Conservation (phyloP, 768 basidiomycete species). For the Hydnum rufescens region DNA sequence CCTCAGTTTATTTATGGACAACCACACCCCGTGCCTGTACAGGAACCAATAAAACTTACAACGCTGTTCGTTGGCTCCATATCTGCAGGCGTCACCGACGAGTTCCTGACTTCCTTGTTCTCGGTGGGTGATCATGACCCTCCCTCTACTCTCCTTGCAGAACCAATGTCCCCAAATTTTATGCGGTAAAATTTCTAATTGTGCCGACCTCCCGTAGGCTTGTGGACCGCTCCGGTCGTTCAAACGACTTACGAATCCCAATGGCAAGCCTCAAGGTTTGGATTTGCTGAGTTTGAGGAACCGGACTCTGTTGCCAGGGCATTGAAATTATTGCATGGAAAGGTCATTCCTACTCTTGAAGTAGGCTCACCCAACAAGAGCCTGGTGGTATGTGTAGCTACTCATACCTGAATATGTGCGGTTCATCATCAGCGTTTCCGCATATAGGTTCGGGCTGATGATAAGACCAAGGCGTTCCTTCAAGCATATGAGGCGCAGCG, state of each 20-base stretch:
- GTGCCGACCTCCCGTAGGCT: slow-evolving; percentile 29
- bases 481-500: slow-evolving; percentile 69
- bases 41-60: slow-evolving; percentile 36
- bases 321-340: slow-evolving; percentile 38
- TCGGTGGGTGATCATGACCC: slow-evolving; percentile 31
- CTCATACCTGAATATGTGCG: background rate
- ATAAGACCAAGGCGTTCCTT: slow-evolving; percentile 76
- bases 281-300: slow-evolving; percentile 90
- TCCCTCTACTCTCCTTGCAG: too few relatives aligned
- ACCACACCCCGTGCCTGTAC: background rate
- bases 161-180: too few relatives aligned
- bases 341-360: slow-evolving; percentile 41
- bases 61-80: slow-evolving; percentile 80
- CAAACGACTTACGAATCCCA: slow-evolving; percentile 80
- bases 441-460: slow-evolving; percentile 77
- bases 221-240: slow-evolving; percentile 81
- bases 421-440: slow-evolving; percentile 20
- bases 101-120: slow-evolving; percentile 59
- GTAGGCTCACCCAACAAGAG: slow-evolving; percentile 19
- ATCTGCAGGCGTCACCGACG: slow-evolving; percentile 76
- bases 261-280: slow-evolving; percentile 88
- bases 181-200: too few relatives aligned
- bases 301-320: slow-evolving; percentile 78
- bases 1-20: slow-evolving; percentile 19
- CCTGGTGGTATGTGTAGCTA: background rate